These are phyloP conservation scores for Warburgia ugandensis DNA, from an alignment of 164 flowering plant genomes.

Conservation along the genomic window DNA sequence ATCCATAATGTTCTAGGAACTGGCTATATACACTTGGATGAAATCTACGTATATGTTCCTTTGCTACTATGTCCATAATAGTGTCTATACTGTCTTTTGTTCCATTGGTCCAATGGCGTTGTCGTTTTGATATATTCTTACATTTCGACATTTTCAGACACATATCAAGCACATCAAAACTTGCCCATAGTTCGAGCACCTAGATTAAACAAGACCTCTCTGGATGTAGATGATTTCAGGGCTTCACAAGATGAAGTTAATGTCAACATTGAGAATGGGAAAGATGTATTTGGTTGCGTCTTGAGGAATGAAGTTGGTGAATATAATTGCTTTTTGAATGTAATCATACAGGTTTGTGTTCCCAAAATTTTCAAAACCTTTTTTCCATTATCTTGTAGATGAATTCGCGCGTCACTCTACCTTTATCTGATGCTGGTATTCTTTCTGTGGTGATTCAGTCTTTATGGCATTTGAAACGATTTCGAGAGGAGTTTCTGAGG, in stretches of 20 bases:
- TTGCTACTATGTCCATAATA: no score
- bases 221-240: slow-evolving; percentile 17
- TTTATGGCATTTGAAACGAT: slow-evolving; percentile 49
- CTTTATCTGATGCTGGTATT: no score
- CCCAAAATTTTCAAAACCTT: no score
- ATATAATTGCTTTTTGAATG: slow-evolving; percentile 96
- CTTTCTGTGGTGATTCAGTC: no score
- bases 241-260: slow-evolving; percentile 22
- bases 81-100: no score
- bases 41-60: no score
- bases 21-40: no score
- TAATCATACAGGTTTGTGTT: slow-evolving; percentile 80
- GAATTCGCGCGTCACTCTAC: no score
- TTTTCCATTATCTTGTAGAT: no score
- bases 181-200: slow-evolving; percentile 25
- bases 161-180: slow-evolving; percentile 43
- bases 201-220: slow-evolving; percentile 13
- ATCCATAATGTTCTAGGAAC: no score
- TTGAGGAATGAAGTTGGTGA: slow-evolving; percentile 93
- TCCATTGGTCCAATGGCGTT: background rate
- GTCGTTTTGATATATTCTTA: background rate
- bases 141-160: slow-evolving; percentile 27
- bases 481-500: slow-evolving; percentile 72
- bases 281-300: slow-evolving; percentile 59
- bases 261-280: slow-evolving; percentile 15